Percentiles rank a stretch among this genome's conserved stretches.
These are phyloP conservation scores for Dryadomyces quercivorus DNA, from an alignment of 2,329 filamentous ascomycete genomes.

Conservation along the genomic window DNA sequence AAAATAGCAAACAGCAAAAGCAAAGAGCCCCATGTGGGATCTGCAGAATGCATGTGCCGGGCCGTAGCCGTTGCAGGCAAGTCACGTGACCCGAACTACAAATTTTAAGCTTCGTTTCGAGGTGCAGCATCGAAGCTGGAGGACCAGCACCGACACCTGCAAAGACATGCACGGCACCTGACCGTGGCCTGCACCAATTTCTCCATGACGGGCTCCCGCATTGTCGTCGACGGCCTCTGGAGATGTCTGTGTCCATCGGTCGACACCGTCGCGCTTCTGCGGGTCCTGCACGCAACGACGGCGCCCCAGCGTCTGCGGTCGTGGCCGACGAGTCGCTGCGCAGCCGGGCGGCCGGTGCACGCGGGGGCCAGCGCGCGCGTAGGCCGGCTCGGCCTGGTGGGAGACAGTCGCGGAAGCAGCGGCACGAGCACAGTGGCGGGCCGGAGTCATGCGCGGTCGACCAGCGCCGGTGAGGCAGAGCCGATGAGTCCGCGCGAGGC, in stretches of 20 bases:
- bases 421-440: slow-evolving; percentile 2
- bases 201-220: slow-evolving; percentile 17
- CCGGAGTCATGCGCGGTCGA: neutral
- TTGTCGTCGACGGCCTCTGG: slow-evolving; percentile 48
- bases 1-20: neutral
- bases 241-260: slow-evolving; percentile 49
- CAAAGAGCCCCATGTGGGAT: neutral
- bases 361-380: slow-evolving; percentile 2
- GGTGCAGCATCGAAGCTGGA: no score
- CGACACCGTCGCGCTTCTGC: slow-evolving; percentile 26
- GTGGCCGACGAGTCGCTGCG: neutral
- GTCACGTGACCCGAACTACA: neutral
- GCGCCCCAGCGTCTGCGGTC: neutral
- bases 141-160: neutral
- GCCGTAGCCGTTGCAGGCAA: neutral
- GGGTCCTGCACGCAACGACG: slow-evolving; percentile 12
- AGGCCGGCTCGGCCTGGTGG: slow-evolving; percentile 4
- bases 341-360: neutral
- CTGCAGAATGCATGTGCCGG: no score
- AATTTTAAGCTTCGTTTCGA: neutral
- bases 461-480: neutral
- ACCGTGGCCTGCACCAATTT: no score
- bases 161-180: neutral
- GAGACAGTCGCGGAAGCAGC: slow-evolving; percentile 7
- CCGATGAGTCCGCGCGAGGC: neutral